Conservation (phyloP, 345 rosid species). For the Brassica cretica region DNA sequence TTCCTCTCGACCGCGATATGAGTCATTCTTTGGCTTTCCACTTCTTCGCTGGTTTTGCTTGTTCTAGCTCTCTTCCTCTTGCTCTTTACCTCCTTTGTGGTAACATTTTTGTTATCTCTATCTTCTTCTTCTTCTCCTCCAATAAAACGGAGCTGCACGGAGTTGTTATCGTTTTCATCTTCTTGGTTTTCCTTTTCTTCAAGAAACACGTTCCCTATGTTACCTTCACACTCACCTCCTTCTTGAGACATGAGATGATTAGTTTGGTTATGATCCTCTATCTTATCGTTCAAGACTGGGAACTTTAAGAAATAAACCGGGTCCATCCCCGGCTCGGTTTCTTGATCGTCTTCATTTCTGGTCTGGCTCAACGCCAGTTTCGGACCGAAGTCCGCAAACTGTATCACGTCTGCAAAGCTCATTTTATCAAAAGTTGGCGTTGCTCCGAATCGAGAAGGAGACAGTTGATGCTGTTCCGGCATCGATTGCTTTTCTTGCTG, state of each 20-base stretch:
- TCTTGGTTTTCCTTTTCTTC: slow-evolving; percentile 23
- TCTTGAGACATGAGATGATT: slow-evolving; percentile 33
- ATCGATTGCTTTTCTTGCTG: slow-evolving; percentile 43
- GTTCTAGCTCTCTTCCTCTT: background rate
- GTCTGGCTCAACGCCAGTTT: slow-evolving; percentile 67
- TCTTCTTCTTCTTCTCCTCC: background rate
- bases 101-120: background rate
- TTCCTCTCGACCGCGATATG: background rate
- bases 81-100: background rate
- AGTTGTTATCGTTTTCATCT: slow-evolving; percentile 38
- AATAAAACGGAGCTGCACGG: background rate
- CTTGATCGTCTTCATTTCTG: slow-evolving; percentile 60
- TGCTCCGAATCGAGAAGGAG: slow-evolving; percentile 45
- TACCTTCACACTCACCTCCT: slow-evolving; percentile 46
- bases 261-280: slow-evolving; percentile 38
- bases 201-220: slow-evolving; percentile 23
- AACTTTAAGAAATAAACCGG: slow-evolving; percentile 88
- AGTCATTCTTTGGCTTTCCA: background rate
- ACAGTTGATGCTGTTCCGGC: slow-evolving; percentile 44
- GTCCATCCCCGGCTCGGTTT: slow-evolving; percentile 51
- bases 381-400: slow-evolving; percentile 82
- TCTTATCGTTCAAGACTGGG: slow-evolving; percentile 69
- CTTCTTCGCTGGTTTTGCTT: background rate
- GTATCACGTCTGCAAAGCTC: slow-evolving; percentile 89
- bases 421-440: slow-evolving; percentile 63